phyloP scores from a whole-genome alignment of 805 yeast species.

The Nakazawaea peltata region DNA sequence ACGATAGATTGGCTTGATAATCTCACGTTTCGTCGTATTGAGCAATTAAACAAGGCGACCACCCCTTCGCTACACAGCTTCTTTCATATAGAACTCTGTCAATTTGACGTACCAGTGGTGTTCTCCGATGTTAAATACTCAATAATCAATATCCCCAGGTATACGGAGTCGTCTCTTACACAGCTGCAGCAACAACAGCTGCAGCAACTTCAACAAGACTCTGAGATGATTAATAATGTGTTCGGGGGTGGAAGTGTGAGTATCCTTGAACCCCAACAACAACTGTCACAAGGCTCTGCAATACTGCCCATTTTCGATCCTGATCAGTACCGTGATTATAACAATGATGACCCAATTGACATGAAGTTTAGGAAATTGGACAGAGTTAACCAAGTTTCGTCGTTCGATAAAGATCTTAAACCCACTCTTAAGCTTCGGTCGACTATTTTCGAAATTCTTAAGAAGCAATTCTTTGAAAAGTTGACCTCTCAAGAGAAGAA shows the following conservation, averaged over 20 bases:
- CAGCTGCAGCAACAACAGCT: too few species aligned
- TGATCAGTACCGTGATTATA: conserved; percentile 36
- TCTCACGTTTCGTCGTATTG: conserved; percentile 48
- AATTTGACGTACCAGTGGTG: conserved; percentile 66
- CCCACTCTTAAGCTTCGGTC: conserved; percentile 82
- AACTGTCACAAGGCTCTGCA: too few species aligned
- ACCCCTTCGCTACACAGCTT: background rate
- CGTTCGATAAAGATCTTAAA: conserved; percentile 75
- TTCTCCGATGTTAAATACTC: conserved; percentile 50
- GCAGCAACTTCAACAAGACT: too few species aligned
- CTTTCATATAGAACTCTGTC: conserved; percentile 42
- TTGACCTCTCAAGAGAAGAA: conserved; percentile 79
- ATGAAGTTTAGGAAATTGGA: conserved; percentile 78
- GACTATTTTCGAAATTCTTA: conserved; percentile 58
- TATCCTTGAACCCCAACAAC: too few species aligned
- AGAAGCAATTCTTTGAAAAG: conserved; percentile 77
- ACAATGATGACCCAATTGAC: conserved; percentile 74
- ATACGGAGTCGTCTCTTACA: conserved; percentile 5
- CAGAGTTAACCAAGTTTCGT: conserved; percentile 70
- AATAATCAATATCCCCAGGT: conserved; percentile 18
- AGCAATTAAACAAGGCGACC: conserved; percentile 22
- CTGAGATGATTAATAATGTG: too few species aligned
- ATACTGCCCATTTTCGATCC: conserved; percentile 53
- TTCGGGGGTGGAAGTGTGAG: too few species aligned
- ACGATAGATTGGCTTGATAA: conserved; percentile 70